Conservation (phyloP, 805 yeast species). For the Wickerhamomyces rabaulensis region DNA sequence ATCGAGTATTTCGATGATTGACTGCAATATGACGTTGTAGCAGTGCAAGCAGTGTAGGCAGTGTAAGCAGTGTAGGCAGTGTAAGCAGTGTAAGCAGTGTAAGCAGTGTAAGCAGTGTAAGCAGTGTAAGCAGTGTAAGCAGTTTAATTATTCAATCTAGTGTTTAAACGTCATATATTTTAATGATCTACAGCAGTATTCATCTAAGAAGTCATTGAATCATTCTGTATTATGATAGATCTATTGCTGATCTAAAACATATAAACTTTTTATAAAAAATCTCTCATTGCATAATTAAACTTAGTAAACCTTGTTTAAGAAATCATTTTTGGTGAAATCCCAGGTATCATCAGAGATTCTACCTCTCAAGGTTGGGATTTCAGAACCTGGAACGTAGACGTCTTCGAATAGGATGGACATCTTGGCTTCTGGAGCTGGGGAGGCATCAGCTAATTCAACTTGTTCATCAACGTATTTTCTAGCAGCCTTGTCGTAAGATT, state of each 20-base stretch:
- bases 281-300: neutral
- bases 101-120: too few relatives aligned
- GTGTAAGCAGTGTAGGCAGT: too few relatives aligned
- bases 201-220: neutral
- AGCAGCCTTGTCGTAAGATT: slow-evolving; percentile 91
- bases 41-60: too few relatives aligned
- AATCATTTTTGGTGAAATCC: slow-evolving; percentile 54
- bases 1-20: neutral
- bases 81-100: too few relatives aligned
- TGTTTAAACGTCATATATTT: too few relatives aligned
- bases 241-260: neutral
- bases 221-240: neutral
- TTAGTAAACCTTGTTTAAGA: slow-evolving; percentile 30
- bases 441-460: slow-evolving; percentile 87
- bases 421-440: slow-evolving; percentile 94
- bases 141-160: too few relatives aligned
- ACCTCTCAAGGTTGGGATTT: slow-evolving; percentile 90
- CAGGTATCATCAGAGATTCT: slow-evolving; percentile 95
- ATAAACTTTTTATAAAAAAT: neutral
- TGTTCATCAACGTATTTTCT: slow-evolving; percentile 95
- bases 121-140: too few relatives aligned
- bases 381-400: slow-evolving; percentile 92
- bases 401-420: slow-evolving; percentile 94
- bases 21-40: too few relatives aligned
- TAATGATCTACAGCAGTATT: too few relatives aligned